phyloP scores from a whole-genome alignment of 495 filamentous ascomycete genomes.

The Tirmania nivea region DNA sequence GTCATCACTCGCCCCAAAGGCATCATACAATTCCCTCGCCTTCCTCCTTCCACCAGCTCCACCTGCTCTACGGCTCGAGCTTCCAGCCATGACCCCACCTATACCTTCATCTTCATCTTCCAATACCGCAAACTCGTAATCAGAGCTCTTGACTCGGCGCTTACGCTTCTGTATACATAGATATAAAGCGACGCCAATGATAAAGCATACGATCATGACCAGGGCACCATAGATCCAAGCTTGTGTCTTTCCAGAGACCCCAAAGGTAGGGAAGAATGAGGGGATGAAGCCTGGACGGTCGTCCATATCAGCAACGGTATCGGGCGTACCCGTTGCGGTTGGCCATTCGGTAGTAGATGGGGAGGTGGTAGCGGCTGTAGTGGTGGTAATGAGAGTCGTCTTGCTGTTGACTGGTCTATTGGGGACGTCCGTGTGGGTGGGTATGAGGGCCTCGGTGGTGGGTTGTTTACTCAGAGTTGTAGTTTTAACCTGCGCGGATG shows the following conservation, averaged over 20 bases:
- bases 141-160: constrained; percentile 53
- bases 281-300: constrained; percentile 43
- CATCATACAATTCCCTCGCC: constrained; percentile 77
- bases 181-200: constrained; percentile 55
- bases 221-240: constrained; percentile 86
- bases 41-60: constrained; percentile 28
- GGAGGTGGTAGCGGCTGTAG: constrained; percentile 42
- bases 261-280: constrained; percentile 87
- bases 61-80: constrained; percentile 19
- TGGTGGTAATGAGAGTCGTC: constrained; percentile 9
- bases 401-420: constrained; percentile 10
- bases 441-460: constrained; percentile 21
- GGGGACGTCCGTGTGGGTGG: constrained; percentile 12
- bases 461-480: constrained; percentile 13
- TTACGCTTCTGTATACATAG: constrained; percentile 57
- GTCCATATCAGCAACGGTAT: constrained; percentile 7
- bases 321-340: constrained; percentile 4
- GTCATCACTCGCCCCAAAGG: constrained; percentile 56
- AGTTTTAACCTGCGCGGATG: constrained; percentile 32
- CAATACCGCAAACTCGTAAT: constrained; percentile 89
- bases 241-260: constrained; percentile 69
- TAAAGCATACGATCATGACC: constrained; percentile 66
- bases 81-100: constrained; percentile 18
- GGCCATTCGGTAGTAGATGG: constrained; percentile 43
- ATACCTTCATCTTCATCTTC: constrained; percentile 49